These are phyloP conservation scores for Penicillium ucsense DNA, from an alignment of 495 filamentous ascomycete genomes.

Conservation along the genomic window DNA sequence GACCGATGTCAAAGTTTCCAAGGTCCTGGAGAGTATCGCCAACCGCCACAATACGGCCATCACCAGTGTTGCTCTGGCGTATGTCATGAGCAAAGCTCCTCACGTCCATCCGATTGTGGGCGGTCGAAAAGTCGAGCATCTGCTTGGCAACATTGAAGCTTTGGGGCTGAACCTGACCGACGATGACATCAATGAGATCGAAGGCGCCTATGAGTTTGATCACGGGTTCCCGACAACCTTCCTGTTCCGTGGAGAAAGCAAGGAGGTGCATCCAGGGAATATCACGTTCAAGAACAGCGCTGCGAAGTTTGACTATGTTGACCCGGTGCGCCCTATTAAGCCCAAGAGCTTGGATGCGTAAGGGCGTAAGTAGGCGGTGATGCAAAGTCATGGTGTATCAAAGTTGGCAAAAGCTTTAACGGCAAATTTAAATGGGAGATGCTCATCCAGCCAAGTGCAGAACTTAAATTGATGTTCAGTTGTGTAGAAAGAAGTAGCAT, in stretches of 20 bases:
- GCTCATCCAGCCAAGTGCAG: too few relatives aligned
- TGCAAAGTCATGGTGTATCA: too few relatives aligned
- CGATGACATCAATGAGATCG: constrained; percentile 58
- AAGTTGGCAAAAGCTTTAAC: too few relatives aligned
- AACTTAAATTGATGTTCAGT: too few relatives aligned
- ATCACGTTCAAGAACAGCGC: constrained; percentile 6
- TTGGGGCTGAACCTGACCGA: constrained; percentile 44
- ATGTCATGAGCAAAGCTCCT: constrained; percentile 65
- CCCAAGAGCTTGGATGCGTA: constrained; percentile 13
- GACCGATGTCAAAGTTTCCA: constrained; percentile 29
- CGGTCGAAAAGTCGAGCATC: constrained; percentile 51
- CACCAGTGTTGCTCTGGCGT: constrained; percentile 52
- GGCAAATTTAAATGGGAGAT: too few relatives aligned
- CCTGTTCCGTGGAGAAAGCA: constrained; percentile 16
- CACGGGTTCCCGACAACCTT: constrained; percentile 51
- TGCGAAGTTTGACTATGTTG: constrained; percentile 17
- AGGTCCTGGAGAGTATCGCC: constrained; percentile 51
- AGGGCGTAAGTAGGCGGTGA: neutral
- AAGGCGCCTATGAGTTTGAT: constrained; percentile 51
- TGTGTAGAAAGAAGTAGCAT: too few relatives aligned
- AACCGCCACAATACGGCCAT: constrained; percentile 40
- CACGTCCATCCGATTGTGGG: constrained; percentile 71
- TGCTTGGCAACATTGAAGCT: constrained; percentile 63
- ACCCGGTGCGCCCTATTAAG: constrained; percentile 8
- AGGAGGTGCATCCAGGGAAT: constrained; percentile 14